These are phyloP conservation scores for Lichenothelia convexa DNA, from an alignment of 495 filamentous ascomycete species.

Conservation along the genomic window DNA sequence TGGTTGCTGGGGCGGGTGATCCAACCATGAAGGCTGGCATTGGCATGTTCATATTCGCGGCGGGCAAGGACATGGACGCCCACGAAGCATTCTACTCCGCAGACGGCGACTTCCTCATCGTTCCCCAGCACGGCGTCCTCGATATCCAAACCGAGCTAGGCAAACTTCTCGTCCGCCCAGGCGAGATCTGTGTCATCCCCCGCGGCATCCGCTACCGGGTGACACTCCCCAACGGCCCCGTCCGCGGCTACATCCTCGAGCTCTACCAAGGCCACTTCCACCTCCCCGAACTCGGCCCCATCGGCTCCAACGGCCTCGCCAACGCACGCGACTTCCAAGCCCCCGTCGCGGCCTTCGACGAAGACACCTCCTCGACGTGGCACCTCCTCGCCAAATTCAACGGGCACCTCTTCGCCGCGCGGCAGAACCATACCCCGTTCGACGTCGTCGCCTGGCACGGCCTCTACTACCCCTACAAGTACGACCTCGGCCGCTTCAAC, in stretches of 20 bases:
- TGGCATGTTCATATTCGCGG: slow-evolving; percentile 68
- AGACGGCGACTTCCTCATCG: slow-evolving; percentile 77
- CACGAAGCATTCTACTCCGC: slow-evolving; percentile 71
- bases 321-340: slow-evolving; percentile 81
- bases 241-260: slow-evolving; percentile 73
- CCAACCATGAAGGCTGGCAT: slow-evolving; percentile 63
- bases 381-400: slow-evolving; percentile 60
- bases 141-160: slow-evolving; percentile 80
- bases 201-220: slow-evolving; percentile 68
- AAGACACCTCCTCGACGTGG: slow-evolving; percentile 36
- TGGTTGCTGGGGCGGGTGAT: slow-evolving; percentile 69
- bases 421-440: slow-evolving; percentile 58
- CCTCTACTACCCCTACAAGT: slow-evolving; percentile 69
- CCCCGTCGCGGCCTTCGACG: slow-evolving; percentile 58
- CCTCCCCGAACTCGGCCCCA: slow-evolving; percentile 76
- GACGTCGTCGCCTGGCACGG: slow-evolving; percentile 77
- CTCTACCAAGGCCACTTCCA: slow-evolving; percentile 70
- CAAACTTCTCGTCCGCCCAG: slow-evolving; percentile 61
- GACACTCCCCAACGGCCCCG: slow-evolving; percentile 41
- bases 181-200: slow-evolving; percentile 79
- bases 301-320: slow-evolving; percentile 72
- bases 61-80: slow-evolving; percentile 56
- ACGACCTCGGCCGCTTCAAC: slow-evolving; percentile 68
- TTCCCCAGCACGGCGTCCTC: slow-evolving; percentile 64
- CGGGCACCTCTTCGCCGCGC: slow-evolving; percentile 55